Evolutionary conservation across 306 rosid species (phyloP).

Genomic region (Quercus agrifolia): DNA sequence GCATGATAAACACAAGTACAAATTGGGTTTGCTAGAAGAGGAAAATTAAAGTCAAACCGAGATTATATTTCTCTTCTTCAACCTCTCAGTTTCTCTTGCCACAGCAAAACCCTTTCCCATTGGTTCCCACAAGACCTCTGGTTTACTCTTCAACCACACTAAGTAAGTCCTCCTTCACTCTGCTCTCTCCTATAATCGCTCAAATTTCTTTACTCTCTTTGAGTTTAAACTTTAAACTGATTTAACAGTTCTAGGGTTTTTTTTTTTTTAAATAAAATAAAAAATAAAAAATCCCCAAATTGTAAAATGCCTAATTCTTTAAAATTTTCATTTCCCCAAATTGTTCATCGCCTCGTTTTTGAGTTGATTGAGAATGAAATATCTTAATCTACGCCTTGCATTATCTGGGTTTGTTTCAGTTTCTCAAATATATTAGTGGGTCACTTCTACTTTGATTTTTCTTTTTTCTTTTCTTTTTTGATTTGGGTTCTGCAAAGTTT

Average conservation of each 20-base stretch:
- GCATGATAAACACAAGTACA: neutral
- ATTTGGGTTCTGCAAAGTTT: neutral
- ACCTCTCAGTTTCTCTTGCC: too few species aligned
- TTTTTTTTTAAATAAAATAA: neutral
- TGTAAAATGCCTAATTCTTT: neutral
- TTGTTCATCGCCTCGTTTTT: neutral
- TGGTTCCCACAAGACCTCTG: neutral
- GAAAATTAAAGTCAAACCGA: neutral
- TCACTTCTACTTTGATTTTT: too few species aligned
- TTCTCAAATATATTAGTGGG: neutral
- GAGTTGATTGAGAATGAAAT: neutral
- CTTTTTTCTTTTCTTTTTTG: neutral
- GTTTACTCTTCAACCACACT: neutral
- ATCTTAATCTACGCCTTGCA: neutral
- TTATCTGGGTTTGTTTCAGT: neutral
- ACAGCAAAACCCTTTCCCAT: neutral
- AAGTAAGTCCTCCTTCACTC: neutral
- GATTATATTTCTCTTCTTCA: neutral
- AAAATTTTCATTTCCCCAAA: neutral
- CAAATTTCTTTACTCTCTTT: neutral
- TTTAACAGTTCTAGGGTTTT: slow-evolving; percentile 18
- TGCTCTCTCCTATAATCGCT: neutral
- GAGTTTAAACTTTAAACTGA: neutral
- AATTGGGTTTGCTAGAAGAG: neutral
- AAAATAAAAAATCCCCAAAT: neutral